Evolutionary conservation across 805 yeast species (phyloP), one percentile per base, ranked within the genome.

Genomic region (Metschnikowia continentalis): DNA sequence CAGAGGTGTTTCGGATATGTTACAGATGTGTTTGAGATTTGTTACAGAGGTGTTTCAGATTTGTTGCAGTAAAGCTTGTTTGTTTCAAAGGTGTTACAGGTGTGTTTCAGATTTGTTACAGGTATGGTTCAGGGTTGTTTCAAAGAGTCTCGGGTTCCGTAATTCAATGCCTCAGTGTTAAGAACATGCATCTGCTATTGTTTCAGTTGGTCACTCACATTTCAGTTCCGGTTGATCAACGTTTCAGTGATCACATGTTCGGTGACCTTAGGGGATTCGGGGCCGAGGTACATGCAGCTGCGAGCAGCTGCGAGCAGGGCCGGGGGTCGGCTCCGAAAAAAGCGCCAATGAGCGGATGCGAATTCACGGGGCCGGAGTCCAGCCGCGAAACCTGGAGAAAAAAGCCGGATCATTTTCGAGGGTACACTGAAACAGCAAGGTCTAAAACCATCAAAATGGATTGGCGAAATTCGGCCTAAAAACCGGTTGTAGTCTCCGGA

Each of bases 311-410:
- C 17, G 22, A 11, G 32, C 40, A 32, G 46, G 41, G 13, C 52
- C 55, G 61, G 37, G 19, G 39, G 49, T 56, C 66, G 67, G 65
- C 39, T 40, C 66, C 67, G 67, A 58, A n/a, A 2, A 1, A 2
- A 3, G 39, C 38, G 52, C 66, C 67, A 63, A 63, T 63, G 19
- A 43, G 11, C n/a, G 30, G 35, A 33, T 50, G 51, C 50, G 39
- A 47, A 52, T 50, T 52, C 54, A 47, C 53, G 57, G 55, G 7
- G 54, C 61, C 67, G 65, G 65, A 60, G 47, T 44, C 47, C 23
- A 36, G 58, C 55, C 57, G 53, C 38, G 50, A 59, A 58, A 57
- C 54, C 59, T 58, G 62, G 63, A 60, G 63, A 56, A 57, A 44
- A 44, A 17, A 35, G 26, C 35, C 35, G 20, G 32, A 14, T 10